These are phyloP conservation scores for Coniophora puteana DNA, from an alignment of 1,284 basidiomycete genomes.

Conservation along the genomic window DNA sequence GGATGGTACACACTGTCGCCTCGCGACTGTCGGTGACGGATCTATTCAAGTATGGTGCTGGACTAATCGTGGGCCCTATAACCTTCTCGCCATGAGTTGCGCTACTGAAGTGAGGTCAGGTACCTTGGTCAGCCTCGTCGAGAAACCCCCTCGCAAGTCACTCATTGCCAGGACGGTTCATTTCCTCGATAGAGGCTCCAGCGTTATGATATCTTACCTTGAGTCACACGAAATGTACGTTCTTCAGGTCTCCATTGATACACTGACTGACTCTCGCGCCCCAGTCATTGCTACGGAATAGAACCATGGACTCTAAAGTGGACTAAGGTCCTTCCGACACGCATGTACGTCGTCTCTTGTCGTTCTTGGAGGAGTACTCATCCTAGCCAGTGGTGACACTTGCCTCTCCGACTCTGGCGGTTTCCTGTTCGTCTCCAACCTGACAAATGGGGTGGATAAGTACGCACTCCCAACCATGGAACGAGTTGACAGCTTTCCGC, in stretches of 20 bases:
- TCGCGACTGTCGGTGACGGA: not conserved
- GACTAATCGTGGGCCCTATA: not conserved
- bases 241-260: not conserved
- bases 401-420: not conserved
- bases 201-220: not conserved
- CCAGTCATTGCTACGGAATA: conserved; percentile 2
- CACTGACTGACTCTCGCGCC: not conserved
- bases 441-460: conserved; percentile 4
- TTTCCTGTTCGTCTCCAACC: conserved; percentile 5
- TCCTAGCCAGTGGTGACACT: not conserved
- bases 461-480: conserved; percentile 1
- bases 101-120: not conserved
- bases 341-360: conserved; percentile 2
- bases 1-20: not conserved
- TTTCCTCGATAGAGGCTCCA: not conserved
- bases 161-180: not conserved
- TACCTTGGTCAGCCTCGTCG: not conserved
- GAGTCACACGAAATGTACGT: conserved; percentile 1
- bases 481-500: not conserved
- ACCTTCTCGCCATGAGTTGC: not conserved
- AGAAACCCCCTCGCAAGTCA: not conserved
- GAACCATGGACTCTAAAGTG: conserved; percentile 7
- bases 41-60: not conserved
- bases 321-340: conserved; percentile 1
- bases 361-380: not conserved